Evolutionary conservation across 1,284 basidiomycete species (phyloP).

Genomic region (Irpex sp.): DNA sequence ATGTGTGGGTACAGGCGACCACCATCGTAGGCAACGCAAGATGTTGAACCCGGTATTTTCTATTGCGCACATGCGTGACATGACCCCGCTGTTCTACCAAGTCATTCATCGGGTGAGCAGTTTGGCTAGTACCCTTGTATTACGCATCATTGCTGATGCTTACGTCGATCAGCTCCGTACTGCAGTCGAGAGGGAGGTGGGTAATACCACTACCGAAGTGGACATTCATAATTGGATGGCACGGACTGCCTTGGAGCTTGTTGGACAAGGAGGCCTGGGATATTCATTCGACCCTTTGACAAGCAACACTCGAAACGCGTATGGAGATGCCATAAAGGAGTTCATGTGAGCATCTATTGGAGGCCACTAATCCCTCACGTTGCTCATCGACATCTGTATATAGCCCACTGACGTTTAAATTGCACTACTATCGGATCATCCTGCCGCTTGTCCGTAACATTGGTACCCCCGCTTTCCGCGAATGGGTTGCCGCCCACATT

Average conservation of each 20-base stretch:
- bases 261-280: conserved; percentile 31
- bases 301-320: neutral
- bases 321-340: conserved; percentile 16
- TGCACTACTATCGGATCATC: conserved; percentile 3
- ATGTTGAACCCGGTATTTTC: conserved; percentile 31
- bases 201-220: conserved; percentile 18
- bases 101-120: conserved; percentile 23
- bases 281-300: conserved; percentile 23
- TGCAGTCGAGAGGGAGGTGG: conserved; percentile 16
- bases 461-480: conserved; percentile 3
- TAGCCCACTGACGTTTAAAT: neutral
- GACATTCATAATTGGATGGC: conserved; percentile 31
- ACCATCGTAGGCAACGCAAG: conserved; percentile 27
- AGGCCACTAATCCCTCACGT: neutral
- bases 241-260: conserved; percentile 29
- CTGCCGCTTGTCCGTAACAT: neutral
- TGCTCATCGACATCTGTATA: neutral
- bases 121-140: neutral
- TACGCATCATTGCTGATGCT: neutral
- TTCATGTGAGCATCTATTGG: conserved; percentile 13
- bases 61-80: conserved; percentile 24
- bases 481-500: conserved; percentile 20
- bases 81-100: conserved; percentile 29
- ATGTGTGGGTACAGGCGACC: conserved; percentile 14
- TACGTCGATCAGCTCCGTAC: conserved; percentile 15